These are phyloP conservation scores for Pythium plurisporium DNA, from an alignment of 352 stramenopile genomes.

Conservation along the genomic window DNA sequence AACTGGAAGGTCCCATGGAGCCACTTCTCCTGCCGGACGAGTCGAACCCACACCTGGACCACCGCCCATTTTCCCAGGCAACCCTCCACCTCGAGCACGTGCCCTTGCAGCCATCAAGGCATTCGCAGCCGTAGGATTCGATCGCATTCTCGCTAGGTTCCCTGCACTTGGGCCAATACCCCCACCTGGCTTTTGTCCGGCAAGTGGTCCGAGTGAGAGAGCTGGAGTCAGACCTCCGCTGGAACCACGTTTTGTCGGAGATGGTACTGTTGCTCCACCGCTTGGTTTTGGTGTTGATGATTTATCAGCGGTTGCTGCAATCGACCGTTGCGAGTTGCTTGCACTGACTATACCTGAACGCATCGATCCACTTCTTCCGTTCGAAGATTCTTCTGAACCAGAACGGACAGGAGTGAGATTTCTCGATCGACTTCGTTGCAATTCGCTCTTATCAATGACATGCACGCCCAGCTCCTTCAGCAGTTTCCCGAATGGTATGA, in stretches of 20 bases:
- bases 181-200: neutral
- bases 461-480: conserved; percentile 18
- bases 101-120: conserved; percentile 69
- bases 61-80: conserved; percentile 44
- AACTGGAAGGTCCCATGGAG: conserved; percentile 72
- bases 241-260: conserved; percentile 43
- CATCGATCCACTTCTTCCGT: neutral
- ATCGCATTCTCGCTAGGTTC: conserved; percentile 33
- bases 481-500: conserved; percentile 10
- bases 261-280: conserved; percentile 28
- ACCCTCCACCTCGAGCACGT: conserved; percentile 53
- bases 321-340: neutral
- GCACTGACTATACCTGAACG: conserved; percentile 7
- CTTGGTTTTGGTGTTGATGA: conserved; percentile 13
- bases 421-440: conserved; percentile 7
- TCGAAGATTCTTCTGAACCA: neutral
- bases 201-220: conserved; percentile 3
- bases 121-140: conserved; percentile 49
- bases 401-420: conserved; percentile 1
- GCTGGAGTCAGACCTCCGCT: conserved; percentile 14
- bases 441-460: conserved; percentile 11
- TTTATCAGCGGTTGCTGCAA: conserved; percentile 19
- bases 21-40: conserved; percentile 37
- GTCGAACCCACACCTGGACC: conserved; percentile 31
- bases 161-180: conserved; percentile 11